Evolutionary conservation across 78 protist genomes (phyloP).

Genomic region (Polysphondylium violaceum): DNA sequence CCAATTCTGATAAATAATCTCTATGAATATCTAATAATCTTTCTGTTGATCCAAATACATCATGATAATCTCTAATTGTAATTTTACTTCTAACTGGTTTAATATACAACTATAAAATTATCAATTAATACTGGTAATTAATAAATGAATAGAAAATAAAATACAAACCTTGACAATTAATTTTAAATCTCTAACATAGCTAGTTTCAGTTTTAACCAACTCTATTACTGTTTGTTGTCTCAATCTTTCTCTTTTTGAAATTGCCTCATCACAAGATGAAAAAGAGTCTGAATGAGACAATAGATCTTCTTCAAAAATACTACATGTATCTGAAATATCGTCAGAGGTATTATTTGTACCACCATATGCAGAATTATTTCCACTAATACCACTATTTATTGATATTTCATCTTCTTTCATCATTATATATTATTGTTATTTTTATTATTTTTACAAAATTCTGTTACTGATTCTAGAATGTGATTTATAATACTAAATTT

Average conservation of each 20-base stretch:
- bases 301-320: conserved; percentile 41
- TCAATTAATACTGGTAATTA: background rate
- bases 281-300: background rate
- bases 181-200: conserved; percentile 72
- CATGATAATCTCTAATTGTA: conserved; percentile 24
- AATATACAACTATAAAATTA: conserved; percentile 20
- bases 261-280: conserved; percentile 28
- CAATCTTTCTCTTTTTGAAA: conserved; percentile 43
- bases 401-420: too few species aligned
- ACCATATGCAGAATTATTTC: background rate
- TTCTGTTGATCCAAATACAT: conserved; percentile 58
- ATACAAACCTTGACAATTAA: conserved; percentile 31
- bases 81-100: conserved; percentile 53
- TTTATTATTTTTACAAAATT: too few species aligned
- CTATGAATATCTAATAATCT: conserved; percentile 38
- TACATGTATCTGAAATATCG: conserved; percentile 50
- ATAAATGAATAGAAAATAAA: background rate
- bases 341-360: conserved; percentile 50
- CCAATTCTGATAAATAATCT: conserved; percentile 24
- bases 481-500: too few species aligned
- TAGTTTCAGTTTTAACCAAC: conserved; percentile 65
- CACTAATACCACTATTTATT: too few species aligned
- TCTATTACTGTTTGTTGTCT: conserved; percentile 61
- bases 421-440: too few species aligned
- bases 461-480: too few species aligned